Evolutionary conservation across 139 green algal genomes (phyloP).

Genomic region (Microglena sp.): DNA sequence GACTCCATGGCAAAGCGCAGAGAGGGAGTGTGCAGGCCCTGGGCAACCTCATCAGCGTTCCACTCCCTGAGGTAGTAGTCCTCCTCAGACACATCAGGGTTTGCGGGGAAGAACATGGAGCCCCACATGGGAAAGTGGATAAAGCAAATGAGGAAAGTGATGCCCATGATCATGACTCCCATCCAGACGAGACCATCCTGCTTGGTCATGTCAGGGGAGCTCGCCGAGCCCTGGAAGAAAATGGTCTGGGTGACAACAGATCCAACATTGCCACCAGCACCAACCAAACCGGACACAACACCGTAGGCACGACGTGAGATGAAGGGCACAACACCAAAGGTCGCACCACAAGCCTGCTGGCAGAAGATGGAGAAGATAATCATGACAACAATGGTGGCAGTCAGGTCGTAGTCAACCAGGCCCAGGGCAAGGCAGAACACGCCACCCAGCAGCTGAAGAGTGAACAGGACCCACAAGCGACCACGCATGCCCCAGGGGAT

Average conservation of each 20-base stretch:
- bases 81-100: slow-evolving; percentile 61
- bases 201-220: slow-evolving; percentile 3
- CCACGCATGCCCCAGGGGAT: slow-evolving; percentile 63
- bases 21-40: slow-evolving; percentile 40
- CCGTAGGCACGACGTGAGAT: slow-evolving; percentile 72
- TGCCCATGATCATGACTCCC: slow-evolving; percentile 71
- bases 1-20: slow-evolving; percentile 53
- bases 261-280: slow-evolving; percentile 85
- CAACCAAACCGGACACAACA: slow-evolving; percentile 77
- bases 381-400: slow-evolving; percentile 66
- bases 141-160: slow-evolving; percentile 52
- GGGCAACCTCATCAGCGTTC: slow-evolving; percentile 36
- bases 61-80: slow-evolving; percentile 77
- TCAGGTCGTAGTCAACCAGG: slow-evolving; percentile 42
- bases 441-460: slow-evolving; percentile 60
- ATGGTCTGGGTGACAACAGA: slow-evolving; percentile 74
- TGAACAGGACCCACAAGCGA: slow-evolving; percentile 60
- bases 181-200: slow-evolving; percentile 64
- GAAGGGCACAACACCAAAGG: slow-evolving; percentile 86
- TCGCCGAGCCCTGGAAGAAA: slow-evolving; percentile 61
- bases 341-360: slow-evolving; percentile 44
- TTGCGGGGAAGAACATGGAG: slow-evolving; percentile 62
- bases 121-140: slow-evolving; percentile 94
- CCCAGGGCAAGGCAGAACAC: slow-evolving; percentile 73
- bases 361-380: slow-evolving; percentile 78